Evolutionary conservation across 73 alveolate genomes (phyloP), one percentile per base, ranked within the genome.

Genomic region (Stentor coeruleus): DNA sequence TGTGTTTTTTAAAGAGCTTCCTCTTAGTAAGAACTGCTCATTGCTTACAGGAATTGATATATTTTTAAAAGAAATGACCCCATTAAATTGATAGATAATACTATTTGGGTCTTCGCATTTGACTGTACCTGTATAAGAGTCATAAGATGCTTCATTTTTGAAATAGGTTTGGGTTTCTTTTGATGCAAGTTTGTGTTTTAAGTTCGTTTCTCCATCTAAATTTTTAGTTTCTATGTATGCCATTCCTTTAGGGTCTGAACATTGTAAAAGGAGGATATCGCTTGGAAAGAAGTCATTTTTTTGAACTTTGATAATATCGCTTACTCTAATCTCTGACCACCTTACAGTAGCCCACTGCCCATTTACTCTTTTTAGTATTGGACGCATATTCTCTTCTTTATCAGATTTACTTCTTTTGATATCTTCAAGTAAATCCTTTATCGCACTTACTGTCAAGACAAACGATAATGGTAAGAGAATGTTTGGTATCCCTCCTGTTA

Each of bases 191-290:
- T 96, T 96, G 88, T 94, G 92, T 91, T 98, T 98, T 59, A 97
- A 87, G 79, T 96, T 97, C 90, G 97, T 97, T 92, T 98, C 99
- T 0, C 99, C 99, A 91, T 98, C 99, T 59, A 77, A 38, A 35
- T 77, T 77, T 37, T 77, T 41, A n/a, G n/a, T n/a, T 77, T 96
- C 97, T 35, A 96, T 98, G 84, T 91, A 98, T 80, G 98, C 91
- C 30, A 93, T 91, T 35, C 99, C 99, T 11, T 93, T 98, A 3
- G 87, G 96, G 36, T 92, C 91, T 15, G 96, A 87, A 59, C 98
- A 20, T 11, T n/a, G n/a, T 66, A 28, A 95, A 36, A 95, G 88
- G 3, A 95, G 35, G 85, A 95, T 72, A 86, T 95, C 99, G 35
- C 98, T 98, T 0, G 99, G 99, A 26, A 95, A 85, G 66, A 97